Base-by-base conservation (phyloP, 116 monocot genomes). In the Phalaenopsis hybrid region DNA sequence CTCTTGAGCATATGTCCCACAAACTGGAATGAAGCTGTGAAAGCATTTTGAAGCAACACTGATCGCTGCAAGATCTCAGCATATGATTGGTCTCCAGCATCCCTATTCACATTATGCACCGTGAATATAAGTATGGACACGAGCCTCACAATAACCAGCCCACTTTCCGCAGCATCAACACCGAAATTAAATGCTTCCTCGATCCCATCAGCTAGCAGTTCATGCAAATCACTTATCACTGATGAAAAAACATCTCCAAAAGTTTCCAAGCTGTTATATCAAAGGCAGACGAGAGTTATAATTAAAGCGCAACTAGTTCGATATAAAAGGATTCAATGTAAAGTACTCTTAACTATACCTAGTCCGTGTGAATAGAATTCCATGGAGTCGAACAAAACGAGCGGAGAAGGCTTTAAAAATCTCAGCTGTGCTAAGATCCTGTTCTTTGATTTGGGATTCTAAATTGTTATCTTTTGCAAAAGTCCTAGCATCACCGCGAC, bases 351-450 rank as follows among this genome's bases (percentile, higher is more conserved):
- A 37, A n/a, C 46, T 79, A 34, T 90, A 95, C 99, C 99, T 99
- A 21, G 99, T 99, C 52, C 93, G 84, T 50, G 99, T 95, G 84
- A 94, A 99, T 44, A 99, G 95, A 75, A 99, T 91, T 48, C 99
- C 99, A 85, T 99, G 93, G 74, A 95, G 89, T 37, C 99, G 83
- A 55, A 99, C 88, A 92, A 99, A 99, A 45, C 89, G 90, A 74
- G 83, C 90, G 37, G 79, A 88, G 77, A 99, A 99, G 65, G 85
- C 81, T 82, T 91, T 95, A 17, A 91, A 88, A 49, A 86, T 82
- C 28, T 99, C 94, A 79, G 85, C 48, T 15, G 84, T 48, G 77
- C 57, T 89, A 10, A 86, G 48, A 28, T 88, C 87, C 31, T 51
- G 80, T 70, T 88, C 89, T 83, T 90, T 89, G 4, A 52, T 67